These are phyloP conservation scores for Kurtzmaniella cleridarum DNA, from an alignment of 805 yeast genomes.

Conservation along the genomic window DNA sequence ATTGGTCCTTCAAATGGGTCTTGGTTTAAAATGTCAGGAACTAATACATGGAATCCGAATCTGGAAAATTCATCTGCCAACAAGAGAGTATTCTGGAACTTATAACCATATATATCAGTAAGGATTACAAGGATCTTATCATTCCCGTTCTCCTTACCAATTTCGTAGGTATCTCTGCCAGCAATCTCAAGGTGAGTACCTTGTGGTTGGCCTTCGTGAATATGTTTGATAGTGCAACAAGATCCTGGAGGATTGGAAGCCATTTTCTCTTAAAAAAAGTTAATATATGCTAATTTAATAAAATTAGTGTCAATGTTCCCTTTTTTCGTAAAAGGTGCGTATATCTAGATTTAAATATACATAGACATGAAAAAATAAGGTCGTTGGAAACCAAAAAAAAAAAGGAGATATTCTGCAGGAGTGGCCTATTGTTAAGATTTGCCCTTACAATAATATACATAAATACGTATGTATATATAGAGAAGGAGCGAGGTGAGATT, in stretches of 20 bases:
- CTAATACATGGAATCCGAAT: slow-evolving; percentile 56
- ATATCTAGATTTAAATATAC: too few relatives aligned
- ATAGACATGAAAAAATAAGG: too few relatives aligned
- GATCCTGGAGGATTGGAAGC: slow-evolving; percentile 49
- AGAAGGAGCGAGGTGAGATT: too few relatives aligned
- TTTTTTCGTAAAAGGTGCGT: too few relatives aligned
- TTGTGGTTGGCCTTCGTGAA: slow-evolving; percentile 47
- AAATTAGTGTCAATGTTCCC: too few relatives aligned
- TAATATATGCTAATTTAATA: neutral
- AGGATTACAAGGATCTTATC: slow-evolving; percentile 54
- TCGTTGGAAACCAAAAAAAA: too few relatives aligned
- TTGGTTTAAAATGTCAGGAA: slow-evolving; percentile 71
- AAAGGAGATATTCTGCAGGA: too few relatives aligned
- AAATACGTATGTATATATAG: too few relatives aligned
- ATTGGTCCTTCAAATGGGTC: slow-evolving; percentile 22
- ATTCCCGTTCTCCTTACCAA: slow-evolving; percentile 20
- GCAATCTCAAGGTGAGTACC: slow-evolving; percentile 39
- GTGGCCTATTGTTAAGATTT: too few relatives aligned
- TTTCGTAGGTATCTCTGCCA: slow-evolving; percentile 35
- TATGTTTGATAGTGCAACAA: slow-evolving; percentile 39
- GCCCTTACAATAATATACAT: too few relatives aligned
- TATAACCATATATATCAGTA: slow-evolving; percentile 68
- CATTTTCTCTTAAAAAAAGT: slow-evolving; percentile 22
- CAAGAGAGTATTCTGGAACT: slow-evolving; percentile 51
- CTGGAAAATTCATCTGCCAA: slow-evolving; percentile 63